These are phyloP conservation scores for Wallacemonas sp. DNA, from an alignment of 208 protist species.

Conservation along the genomic window DNA sequence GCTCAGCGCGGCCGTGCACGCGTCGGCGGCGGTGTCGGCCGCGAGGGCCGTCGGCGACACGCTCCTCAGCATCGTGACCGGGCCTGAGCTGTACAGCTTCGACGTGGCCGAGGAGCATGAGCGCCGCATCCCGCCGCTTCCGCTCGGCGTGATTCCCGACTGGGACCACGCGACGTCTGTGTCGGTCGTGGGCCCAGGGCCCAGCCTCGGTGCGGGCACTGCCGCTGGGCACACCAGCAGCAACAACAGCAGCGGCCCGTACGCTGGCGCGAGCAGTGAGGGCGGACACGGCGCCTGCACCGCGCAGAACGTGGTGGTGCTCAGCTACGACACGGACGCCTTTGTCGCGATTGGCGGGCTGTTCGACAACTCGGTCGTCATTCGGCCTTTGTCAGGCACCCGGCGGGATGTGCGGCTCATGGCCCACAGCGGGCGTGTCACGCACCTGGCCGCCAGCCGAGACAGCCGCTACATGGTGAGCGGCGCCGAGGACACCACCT, in stretches of 20 bases:
- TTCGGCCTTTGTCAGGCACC: slow-evolving; percentile 52
- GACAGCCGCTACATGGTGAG: slow-evolving; percentile 86
- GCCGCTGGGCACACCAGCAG: too few species aligned
- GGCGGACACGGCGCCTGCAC: slow-evolving; percentile 70
- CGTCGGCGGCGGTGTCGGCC: slow-evolving; percentile 12
- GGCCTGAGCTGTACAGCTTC: slow-evolving; percentile 43
- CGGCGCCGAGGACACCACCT: slow-evolving; percentile 90
- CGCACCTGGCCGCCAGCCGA: slow-evolving; percentile 56
- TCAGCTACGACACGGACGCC: slow-evolving; percentile 64
- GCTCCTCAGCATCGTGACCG: background rate
- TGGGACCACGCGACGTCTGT: background rate
- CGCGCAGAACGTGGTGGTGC: slow-evolving; percentile 51
- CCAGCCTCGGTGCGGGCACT: too few species aligned
- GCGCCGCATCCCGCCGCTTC: slow-evolving; percentile 49
- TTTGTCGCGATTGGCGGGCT: slow-evolving; percentile 82
- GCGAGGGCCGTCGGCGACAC: slow-evolving; percentile 34
- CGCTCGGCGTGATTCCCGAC: slow-evolving; percentile 60
- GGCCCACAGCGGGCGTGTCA: slow-evolving; percentile 77
- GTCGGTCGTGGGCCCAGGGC: too few species aligned
- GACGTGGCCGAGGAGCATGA: slow-evolving; percentile 72
- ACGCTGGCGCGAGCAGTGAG: too few species aligned
- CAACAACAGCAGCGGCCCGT: too few species aligned
- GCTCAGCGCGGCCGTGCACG: slow-evolving; percentile 11
- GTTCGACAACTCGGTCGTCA: slow-evolving; percentile 80
- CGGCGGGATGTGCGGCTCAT: slow-evolving; percentile 61